A percentile compares a stretch with the other conserved stretches of the same genome.
These are phyloP conservation scores for Rhodomyrtus tomentosa DNA, from an alignment of 345 rosid species.

Conservation along the genomic window DNA sequence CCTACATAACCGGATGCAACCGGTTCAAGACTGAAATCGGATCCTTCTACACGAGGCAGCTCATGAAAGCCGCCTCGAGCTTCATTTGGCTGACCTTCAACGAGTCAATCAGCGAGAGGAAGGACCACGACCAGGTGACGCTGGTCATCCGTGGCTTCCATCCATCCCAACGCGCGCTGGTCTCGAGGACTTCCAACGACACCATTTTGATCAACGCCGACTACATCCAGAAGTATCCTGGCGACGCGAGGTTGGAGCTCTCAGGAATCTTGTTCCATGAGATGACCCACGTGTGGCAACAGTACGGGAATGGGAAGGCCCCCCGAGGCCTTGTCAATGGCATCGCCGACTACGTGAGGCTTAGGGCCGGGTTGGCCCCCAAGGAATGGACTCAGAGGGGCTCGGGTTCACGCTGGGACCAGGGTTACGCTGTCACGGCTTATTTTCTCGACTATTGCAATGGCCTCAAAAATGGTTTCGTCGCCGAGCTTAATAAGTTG, in stretches of 20 bases:
- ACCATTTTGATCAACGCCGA: constrained; percentile 14
- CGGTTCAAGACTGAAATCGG: background rate
- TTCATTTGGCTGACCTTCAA: background rate
- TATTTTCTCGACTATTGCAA: background rate
- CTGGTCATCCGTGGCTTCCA: background rate
- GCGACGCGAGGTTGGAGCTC: background rate
- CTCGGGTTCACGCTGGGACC: constrained; percentile 2
- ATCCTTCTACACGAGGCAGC: background rate
- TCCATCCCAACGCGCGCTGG: background rate
- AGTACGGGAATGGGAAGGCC: background rate
- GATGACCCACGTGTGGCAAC: background rate
- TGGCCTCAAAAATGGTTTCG: background rate
- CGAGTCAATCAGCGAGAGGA: background rate
- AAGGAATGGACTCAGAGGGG: background rate
- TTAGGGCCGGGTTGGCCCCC: background rate
- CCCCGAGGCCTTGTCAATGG: background rate
- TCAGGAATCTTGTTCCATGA: background rate
- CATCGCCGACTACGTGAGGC: constrained; percentile 4
- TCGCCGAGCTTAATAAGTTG: constrained; percentile 4
- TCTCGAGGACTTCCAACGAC: background rate
- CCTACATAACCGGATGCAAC: background rate
- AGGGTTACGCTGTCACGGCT: constrained; percentile 4
- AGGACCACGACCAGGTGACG: background rate
- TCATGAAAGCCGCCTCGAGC: background rate
- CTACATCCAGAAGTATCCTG: background rate